Evolutionary conservation across 2,329 filamentous ascomycete genomes (phyloP).

Genomic region (Diaporthe humulicola): DNA sequence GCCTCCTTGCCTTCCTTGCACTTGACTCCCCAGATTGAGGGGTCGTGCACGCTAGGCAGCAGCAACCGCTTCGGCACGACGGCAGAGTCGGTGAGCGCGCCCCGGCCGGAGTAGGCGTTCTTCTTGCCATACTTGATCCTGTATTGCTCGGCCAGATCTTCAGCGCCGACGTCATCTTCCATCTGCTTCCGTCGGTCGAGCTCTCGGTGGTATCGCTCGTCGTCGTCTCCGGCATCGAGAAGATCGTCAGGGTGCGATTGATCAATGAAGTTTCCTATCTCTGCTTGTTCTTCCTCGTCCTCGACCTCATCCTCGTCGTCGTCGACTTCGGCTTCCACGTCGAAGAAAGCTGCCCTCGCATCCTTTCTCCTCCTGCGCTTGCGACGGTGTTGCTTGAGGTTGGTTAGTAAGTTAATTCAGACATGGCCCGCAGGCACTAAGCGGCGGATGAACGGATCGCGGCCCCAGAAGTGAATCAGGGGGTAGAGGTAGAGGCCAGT

Average conservation of each 20-base stretch:
- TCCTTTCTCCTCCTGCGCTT: constrained; percentile 80
- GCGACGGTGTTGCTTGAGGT: constrained; percentile 72
- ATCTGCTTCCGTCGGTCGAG: constrained; percentile 92
- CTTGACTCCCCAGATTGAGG: constrained; percentile 93
- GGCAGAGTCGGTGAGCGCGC: constrained; percentile 76
- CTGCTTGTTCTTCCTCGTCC: constrained; percentile 89
- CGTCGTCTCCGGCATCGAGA: constrained; percentile 82
- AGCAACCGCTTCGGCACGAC: constrained; percentile 88
- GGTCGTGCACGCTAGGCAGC: constrained; percentile 93
- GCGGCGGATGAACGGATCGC: neutral
- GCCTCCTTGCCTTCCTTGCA: constrained; percentile 97
- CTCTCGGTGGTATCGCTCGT: constrained; percentile 93
- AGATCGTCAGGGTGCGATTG: constrained; percentile 93
- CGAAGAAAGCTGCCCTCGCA: constrained; percentile 88
- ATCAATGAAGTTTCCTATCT: constrained; percentile 86
- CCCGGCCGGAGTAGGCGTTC: constrained; percentile 57
- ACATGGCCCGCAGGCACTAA: neutral
- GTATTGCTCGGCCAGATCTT: constrained; percentile 89
- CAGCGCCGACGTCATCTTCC: constrained; percentile 89
- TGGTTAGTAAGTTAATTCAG: neutral
- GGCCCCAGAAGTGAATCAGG: neutral
- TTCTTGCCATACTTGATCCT: constrained; percentile 89
- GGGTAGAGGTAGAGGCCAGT: neutral
- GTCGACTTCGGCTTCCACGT: constrained; percentile 98
- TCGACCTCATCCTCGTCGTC: constrained; percentile 91